These are phyloP conservation scores for Phytophthora crassamura DNA, from an alignment of 352 stramenopile genomes.

Conservation along the genomic window DNA sequence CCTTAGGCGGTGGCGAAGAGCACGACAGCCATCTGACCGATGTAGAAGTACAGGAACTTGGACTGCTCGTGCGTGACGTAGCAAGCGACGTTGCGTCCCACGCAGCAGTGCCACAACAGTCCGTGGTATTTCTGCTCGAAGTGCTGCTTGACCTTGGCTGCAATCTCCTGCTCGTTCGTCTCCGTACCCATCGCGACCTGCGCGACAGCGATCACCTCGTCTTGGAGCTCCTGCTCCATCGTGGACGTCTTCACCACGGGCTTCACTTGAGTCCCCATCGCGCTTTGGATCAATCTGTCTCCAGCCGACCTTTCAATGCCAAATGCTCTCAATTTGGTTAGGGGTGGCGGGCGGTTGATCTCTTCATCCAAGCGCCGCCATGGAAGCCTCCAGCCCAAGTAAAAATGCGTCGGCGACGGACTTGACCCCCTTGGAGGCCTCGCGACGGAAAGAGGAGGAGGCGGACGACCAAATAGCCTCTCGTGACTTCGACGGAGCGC, in stretches of 20 bases:
- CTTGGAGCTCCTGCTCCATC: slow-evolving; percentile 87
- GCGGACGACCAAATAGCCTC: slow-evolving; percentile 43
- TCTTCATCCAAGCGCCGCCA: slow-evolving; percentile 3
- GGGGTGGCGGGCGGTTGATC: slow-evolving; percentile 11
- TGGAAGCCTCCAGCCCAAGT: slow-evolving; percentile 19
- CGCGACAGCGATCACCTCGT: slow-evolving; percentile 83
- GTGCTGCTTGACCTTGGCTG: slow-evolving; percentile 91
- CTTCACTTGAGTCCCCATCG: slow-evolving; percentile 74
- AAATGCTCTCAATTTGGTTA: slow-evolving; percentile 11
- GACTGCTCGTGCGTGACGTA: slow-evolving; percentile 95
- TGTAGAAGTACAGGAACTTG: slow-evolving; percentile 97
- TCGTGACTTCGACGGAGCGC: slow-evolving; percentile 50
- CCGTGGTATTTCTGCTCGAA: slow-evolving; percentile 94
- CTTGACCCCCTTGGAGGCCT: slow-evolving; percentile 58
- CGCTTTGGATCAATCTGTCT: background rate
- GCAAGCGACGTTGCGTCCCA: slow-evolving; percentile 94
- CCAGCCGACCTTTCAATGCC: slow-evolving; percentile 26
- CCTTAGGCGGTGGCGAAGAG: slow-evolving; percentile 87
- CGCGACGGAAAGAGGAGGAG: slow-evolving; percentile 54
- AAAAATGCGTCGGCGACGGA: slow-evolving; percentile 32
- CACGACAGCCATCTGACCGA: slow-evolving; percentile 94
- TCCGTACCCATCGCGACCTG: slow-evolving; percentile 85
- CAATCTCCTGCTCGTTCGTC: slow-evolving; percentile 90
- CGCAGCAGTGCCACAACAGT: slow-evolving; percentile 94
- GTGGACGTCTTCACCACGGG: slow-evolving; percentile 89